Evolutionary conservation across 768 basidiomycete species (phyloP).

Genomic region (Hysterangium stoloniferum): DNA sequence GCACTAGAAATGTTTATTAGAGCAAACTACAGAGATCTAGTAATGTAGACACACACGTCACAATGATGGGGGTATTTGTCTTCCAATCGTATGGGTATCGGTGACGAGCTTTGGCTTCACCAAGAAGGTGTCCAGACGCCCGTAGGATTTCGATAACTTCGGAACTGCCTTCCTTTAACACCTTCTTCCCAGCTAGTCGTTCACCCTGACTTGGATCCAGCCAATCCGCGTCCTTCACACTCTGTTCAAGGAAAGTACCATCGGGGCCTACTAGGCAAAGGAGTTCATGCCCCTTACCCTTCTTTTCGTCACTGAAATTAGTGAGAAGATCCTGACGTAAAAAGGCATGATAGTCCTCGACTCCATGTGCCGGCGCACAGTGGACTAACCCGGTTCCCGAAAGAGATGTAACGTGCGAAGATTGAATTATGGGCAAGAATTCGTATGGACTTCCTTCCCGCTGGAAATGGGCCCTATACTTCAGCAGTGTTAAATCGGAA

Average conservation of each 20-base stretch:
- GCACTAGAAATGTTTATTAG: conserved; percentile 41
- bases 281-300: conserved; percentile 24
- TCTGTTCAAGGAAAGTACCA: conserved; percentile 57
- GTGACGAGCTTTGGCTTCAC: conserved; percentile 68
- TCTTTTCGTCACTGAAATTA: conserved; percentile 25
- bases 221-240: conserved; percentile 38
- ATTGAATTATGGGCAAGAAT: conserved; percentile 41
- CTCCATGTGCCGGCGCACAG: conserved; percentile 90
- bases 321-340: conserved; percentile 38
- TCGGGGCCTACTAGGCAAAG: conserved; percentile 76
- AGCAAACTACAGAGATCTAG: background rate
- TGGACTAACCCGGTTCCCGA: conserved; percentile 97
- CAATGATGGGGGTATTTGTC: conserved; percentile 86
- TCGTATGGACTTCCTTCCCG: conserved; percentile 25
- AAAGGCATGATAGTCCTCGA: conserved; percentile 84
- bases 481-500: conserved; percentile 13
- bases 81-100: conserved; percentile 97
- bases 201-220: conserved; percentile 35
- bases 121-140: conserved; percentile 47
- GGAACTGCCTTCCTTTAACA: conserved; percentile 64
- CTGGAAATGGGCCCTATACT: conserved; percentile 21
- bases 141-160: conserved; percentile 55
- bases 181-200: conserved; percentile 56
- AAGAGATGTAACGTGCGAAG: conserved; percentile 71
- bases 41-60: conserved; percentile 49